These are phyloP conservation scores for Psilocybe subaeruginosa DNA, from an alignment of 768 basidiomycete species.

Conservation along the genomic window DNA sequence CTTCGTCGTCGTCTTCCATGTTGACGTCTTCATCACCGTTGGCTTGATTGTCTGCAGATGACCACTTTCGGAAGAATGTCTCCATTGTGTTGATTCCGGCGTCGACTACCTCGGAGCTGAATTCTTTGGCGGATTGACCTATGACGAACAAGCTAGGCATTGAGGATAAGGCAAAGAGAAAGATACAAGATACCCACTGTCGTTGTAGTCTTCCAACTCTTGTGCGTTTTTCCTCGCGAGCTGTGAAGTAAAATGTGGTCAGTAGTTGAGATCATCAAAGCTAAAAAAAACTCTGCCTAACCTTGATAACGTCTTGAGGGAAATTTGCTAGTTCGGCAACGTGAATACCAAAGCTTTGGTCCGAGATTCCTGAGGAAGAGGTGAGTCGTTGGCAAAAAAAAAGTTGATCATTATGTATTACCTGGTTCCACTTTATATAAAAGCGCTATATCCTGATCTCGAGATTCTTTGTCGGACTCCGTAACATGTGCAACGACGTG, in stretches of 20 bases:
- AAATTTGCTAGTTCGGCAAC: slow-evolving; percentile 98
- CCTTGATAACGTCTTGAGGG: slow-evolving; percentile 89
- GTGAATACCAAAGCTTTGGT: slow-evolving; percentile 98
- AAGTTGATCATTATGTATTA: slow-evolving; percentile 26
- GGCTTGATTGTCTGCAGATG: slow-evolving; percentile 32
- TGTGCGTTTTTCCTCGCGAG: slow-evolving; percentile 53
- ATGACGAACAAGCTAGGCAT: slow-evolving; percentile 72
- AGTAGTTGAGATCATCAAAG: neutral
- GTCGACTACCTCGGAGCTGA: slow-evolving; percentile 62
- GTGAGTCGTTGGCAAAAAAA: neutral
- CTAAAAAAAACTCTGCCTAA: neutral
- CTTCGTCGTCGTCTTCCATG: slow-evolving; percentile 42
- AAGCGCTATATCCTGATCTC: slow-evolving; percentile 79
- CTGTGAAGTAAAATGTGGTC: slow-evolving; percentile 36
- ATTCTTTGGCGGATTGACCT: slow-evolving; percentile 36
- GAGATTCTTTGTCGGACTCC: slow-evolving; percentile 68
- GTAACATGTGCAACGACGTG: slow-evolving; percentile 97
- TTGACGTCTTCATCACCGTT: slow-evolving; percentile 53
- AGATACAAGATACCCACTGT: slow-evolving; percentile 15
- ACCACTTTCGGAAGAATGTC: slow-evolving; percentile 72
- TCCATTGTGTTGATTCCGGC: slow-evolving; percentile 84
- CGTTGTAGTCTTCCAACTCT: slow-evolving; percentile 28
- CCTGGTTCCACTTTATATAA: slow-evolving; percentile 95
- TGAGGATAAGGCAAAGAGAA: neutral
- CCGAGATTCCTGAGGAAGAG: slow-evolving; percentile 57